phyloP scores from a whole-genome alignment of 192 early-diverging fungal genomes.

The Radiomyces spectabilis region DNA sequence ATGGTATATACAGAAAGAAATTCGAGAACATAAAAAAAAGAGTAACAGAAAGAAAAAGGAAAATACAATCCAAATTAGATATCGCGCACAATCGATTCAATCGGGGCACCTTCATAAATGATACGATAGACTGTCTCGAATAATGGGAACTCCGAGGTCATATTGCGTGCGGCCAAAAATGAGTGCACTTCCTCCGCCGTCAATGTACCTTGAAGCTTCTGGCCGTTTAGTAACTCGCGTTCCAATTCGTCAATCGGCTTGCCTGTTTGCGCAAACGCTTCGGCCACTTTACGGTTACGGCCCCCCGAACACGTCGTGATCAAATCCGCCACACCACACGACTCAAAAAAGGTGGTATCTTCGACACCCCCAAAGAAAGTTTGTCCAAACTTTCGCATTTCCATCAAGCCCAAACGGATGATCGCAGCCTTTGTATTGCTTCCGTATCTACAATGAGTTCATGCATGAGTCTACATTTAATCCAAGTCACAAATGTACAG shows the following conservation, averaged over 20 bases:
- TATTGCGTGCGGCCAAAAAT: conserved; percentile 60
- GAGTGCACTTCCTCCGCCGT: conserved; percentile 82
- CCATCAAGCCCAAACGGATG: conserved; percentile 88
- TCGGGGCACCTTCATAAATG: conserved; percentile 70
- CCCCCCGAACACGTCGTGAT: conserved; percentile 96
- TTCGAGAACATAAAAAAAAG: neutral
- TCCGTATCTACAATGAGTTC: conserved; percentile 33
- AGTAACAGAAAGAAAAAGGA: neutral
- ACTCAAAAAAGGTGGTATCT: conserved; percentile 93
- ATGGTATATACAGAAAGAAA: neutral
- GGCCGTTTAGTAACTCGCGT: conserved; percentile 88
- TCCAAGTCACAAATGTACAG: neutral
- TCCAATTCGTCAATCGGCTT: conserved; percentile 93
- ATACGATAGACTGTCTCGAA: conserved; percentile 92
- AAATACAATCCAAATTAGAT: conserved; percentile 27
- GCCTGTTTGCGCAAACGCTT: conserved; percentile 85
- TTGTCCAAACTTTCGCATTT: conserved; percentile 90
- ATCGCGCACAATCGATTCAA: conserved; percentile 62
- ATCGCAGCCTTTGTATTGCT: conserved; percentile 97
- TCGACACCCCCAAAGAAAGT: conserved; percentile 70
- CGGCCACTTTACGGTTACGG: conserved; percentile 39
- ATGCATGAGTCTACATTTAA: neutral
- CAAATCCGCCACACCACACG: conserved; percentile 92
- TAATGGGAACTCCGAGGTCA: conserved; percentile 76
- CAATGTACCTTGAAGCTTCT: conserved; percentile 94